phyloP scores from a whole-genome alignment of 345 rosid species.

The Euphorbia lathyris region DNA sequence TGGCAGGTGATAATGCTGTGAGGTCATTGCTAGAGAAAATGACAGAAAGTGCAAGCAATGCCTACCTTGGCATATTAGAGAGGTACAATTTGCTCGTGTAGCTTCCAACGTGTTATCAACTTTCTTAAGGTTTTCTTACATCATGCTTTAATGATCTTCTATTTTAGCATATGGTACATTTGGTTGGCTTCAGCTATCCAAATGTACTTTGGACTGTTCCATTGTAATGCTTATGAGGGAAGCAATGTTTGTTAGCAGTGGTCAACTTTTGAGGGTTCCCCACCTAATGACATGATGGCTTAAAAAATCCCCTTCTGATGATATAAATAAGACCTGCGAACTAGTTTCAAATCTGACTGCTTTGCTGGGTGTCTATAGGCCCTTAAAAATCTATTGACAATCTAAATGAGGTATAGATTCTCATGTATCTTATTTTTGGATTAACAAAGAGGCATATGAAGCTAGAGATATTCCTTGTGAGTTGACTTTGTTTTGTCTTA shows the following conservation, averaged over 20 bases:
- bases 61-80: conserved; percentile 91
- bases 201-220: not conserved
- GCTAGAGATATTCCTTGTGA: not conserved
- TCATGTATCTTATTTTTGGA: not conserved
- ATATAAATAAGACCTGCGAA: not conserved
- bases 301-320: not conserved
- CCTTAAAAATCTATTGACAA: not conserved
- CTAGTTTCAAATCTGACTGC: not conserved
- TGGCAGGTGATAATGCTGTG: conserved; percentile 96
- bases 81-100: conserved; percentile 40
- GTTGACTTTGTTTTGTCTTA: not conserved
- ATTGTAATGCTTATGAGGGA: not conserved
- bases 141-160: not conserved
- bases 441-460: not conserved
- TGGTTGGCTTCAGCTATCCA: not conserved
- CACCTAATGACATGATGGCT: not conserved
- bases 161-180: not conserved
- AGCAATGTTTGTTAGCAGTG: not conserved
- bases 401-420: not conserved
- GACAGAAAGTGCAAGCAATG: conserved; percentile 91
- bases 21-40: conserved; percentile 93
- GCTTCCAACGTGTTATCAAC: not conserved
- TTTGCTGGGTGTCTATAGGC: too few species aligned
- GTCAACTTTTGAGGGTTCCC: not conserved
- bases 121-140: not conserved